Evolutionary conservation across 2,329 filamentous ascomycete species (phyloP).

Genomic region (Talaromyces atroroseus): DNA sequence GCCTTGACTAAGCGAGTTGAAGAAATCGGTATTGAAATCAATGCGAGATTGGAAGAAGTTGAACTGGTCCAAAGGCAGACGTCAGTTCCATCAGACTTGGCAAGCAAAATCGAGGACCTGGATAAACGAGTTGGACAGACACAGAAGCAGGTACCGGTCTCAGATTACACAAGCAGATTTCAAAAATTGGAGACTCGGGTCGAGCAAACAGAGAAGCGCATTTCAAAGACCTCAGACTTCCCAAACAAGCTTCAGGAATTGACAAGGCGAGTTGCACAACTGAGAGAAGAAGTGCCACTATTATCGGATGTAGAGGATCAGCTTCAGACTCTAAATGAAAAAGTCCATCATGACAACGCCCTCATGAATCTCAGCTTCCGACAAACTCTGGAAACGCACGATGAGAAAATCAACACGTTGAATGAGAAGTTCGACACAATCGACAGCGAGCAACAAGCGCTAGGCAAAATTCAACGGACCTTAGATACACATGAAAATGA

Average conservation of each 20-base stretch:
- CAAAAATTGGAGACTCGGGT: neutral
- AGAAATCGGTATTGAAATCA: neutral
- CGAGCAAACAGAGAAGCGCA: neutral
- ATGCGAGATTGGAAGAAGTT: neutral
- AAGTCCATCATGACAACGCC: neutral
- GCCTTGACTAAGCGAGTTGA: neutral
- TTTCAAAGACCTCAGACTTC: neutral
- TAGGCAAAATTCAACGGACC: neutral
- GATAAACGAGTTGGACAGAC: neutral
- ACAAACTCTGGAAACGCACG: neutral
- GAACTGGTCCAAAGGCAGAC: neutral
- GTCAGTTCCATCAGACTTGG: neutral
- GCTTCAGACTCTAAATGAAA: neutral
- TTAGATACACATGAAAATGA: neutral
- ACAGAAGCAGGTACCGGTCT: neutral
- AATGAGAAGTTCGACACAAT: neutral
- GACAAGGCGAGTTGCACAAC: neutral
- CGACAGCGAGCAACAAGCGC: neutral
- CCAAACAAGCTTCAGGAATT: neutral
- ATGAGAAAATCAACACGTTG: neutral
- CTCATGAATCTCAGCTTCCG: neutral
- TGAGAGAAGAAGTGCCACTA: neutral
- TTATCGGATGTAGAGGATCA: neutral
- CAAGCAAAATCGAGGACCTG: neutral
- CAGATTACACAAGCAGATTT: neutral